phyloP scores from a whole-genome alignment of 306 rosid genomes.

The Amphicarpaea edgeworthii region DNA sequence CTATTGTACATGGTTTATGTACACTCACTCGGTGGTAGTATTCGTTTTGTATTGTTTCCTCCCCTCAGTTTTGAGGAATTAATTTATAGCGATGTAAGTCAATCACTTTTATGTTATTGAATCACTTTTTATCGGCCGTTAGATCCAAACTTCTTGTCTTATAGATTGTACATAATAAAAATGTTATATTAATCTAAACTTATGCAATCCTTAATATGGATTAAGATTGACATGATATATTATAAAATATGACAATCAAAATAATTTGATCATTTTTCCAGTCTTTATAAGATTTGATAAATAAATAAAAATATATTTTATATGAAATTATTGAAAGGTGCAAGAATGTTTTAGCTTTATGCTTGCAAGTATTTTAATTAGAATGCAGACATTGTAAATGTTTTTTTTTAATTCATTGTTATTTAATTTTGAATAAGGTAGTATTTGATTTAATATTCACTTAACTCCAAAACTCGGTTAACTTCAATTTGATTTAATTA shows the following conservation, averaged over 20 bases:
- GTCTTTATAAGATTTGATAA: background rate
- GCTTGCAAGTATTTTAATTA: background rate
- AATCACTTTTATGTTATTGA: background rate
- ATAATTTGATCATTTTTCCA: background rate
- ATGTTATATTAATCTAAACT: background rate
- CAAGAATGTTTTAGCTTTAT: background rate
- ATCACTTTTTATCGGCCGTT: background rate
- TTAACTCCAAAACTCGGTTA: too few relatives aligned
- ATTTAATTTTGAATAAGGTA: too few relatives aligned
- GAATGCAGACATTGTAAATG: too few relatives aligned
- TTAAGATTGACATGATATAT: background rate
- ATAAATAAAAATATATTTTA: background rate
- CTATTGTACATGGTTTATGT: constrained; percentile 54
- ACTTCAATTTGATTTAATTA: too few relatives aligned
- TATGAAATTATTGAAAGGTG: background rate
- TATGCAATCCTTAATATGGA: background rate
- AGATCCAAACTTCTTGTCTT: background rate
- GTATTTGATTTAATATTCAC: too few relatives aligned
- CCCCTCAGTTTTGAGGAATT: constrained; percentile 6
- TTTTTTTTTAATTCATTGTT: too few relatives aligned
- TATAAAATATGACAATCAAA: background rate
- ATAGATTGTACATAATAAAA: background rate
- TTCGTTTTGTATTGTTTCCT: constrained; percentile 44
- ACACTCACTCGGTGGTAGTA: constrained; percentile 39
- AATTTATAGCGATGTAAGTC: background rate